Evolutionary conservation across 2,329 filamentous ascomycete species (phyloP).

Genomic region (Colletotrichum sp.): DNA sequence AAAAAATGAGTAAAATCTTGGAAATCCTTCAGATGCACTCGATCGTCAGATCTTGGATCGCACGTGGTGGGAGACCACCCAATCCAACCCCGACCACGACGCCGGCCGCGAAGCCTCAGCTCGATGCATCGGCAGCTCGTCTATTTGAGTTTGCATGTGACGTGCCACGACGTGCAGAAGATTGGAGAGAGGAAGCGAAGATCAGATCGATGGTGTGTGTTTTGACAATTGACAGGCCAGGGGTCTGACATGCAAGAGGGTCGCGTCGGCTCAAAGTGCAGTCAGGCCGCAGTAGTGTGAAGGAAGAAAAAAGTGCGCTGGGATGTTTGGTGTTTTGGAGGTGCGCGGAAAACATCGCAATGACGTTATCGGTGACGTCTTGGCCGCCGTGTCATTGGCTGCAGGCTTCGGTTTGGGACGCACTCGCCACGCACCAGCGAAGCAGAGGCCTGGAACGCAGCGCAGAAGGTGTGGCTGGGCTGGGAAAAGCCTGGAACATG

Average conservation of each 20-base stretch:
- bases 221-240: background rate
- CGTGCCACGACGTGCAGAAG: background rate
- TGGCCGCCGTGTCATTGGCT: constrained; percentile 9
- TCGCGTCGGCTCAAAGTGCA: background rate
- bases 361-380: constrained; percentile 25
- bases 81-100: background rate
- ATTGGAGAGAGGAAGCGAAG: background rate
- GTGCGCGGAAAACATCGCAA: background rate
- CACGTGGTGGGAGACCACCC: background rate
- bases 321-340: background rate
- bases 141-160: background rate
- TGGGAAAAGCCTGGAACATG: constrained; percentile 15
- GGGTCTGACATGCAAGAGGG: background rate
- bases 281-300: background rate
- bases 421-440: constrained; percentile 18
- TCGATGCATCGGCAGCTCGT: background rate
- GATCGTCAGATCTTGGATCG: background rate
- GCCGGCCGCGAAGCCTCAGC: background rate
- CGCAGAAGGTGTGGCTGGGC: constrained; percentile 20
- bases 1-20: background rate
- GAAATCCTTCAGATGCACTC: background rate
- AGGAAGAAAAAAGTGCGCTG: background rate
- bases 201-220: background rate
- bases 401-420: background rate
- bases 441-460: background rate